Percentiles rank a stretch among this genome's conserved stretches.
These are phyloP conservation scores for Schoenoplectus tabernaemontani DNA, from an alignment of 202 grass and related monocot species.

Conservation along the genomic window DNA sequence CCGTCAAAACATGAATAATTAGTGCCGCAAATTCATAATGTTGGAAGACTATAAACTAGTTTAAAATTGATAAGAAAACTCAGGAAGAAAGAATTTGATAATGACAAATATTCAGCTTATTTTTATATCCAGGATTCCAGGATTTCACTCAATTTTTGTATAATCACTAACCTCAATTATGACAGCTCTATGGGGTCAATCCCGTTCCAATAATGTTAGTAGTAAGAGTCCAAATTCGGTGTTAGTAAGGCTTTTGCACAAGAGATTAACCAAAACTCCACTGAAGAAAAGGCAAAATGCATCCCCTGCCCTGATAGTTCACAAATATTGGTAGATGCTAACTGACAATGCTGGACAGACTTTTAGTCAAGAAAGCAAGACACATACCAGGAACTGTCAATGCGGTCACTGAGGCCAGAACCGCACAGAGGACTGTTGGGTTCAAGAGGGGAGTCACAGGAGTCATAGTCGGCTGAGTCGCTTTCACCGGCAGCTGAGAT, in stretches of 20 bases:
- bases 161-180: neutral
- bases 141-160: neutral
- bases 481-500: slow-evolving; percentile 83
- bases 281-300: neutral
- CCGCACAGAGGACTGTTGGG: slow-evolving; percentile 81
- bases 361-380: neutral
- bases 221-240: neutral
- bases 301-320: neutral
- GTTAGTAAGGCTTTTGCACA: neutral
- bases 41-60: neutral
- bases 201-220: neutral
- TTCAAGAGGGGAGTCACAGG: slow-evolving; percentile 97
- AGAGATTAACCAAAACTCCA: neutral
- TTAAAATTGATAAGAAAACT: neutral
- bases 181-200: neutral
- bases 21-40: neutral
- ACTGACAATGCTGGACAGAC: neutral
- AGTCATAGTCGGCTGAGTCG: slow-evolving; percentile 91
- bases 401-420: slow-evolving; percentile 21
- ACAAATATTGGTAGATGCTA: neutral
- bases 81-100: neutral
- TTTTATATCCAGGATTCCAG: neutral
- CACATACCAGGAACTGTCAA: slow-evolving; percentile 17
- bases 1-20: neutral
- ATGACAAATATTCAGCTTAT: neutral